phyloP scores from a whole-genome alignment of 805 yeast species.

The Sugiyamaella chiloensis region DNA sequence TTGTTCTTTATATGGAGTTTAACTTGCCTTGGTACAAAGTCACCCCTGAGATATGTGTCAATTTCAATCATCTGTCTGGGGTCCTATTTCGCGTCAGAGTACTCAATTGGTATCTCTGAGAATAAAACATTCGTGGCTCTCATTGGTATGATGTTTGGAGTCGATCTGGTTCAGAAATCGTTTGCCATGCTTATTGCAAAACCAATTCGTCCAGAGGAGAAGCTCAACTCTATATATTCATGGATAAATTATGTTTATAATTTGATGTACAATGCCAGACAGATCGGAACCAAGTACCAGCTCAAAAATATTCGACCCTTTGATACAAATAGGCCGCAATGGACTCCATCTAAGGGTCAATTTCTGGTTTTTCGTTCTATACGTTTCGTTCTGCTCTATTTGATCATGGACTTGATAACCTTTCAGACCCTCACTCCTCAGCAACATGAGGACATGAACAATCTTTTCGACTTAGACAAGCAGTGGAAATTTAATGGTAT shows the following conservation, averaged over 20 bases:
- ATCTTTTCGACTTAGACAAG: background rate
- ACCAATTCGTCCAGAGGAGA: background rate
- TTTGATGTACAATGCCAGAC: background rate
- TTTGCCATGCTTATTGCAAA: background rate
- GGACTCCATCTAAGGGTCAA: background rate
- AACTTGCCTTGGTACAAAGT: too few relatives aligned
- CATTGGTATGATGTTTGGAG: background rate
- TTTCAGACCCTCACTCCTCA: background rate
- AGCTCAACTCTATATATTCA: background rate
- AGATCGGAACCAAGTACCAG: background rate
- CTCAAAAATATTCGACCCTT: background rate
- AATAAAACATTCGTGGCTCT: background rate
- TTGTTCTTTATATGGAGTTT: too few relatives aligned
- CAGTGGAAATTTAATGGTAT: background rate
- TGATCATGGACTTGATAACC: background rate
- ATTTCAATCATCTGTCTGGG: background rate
- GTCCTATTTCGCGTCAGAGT: background rate
- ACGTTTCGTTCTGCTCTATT: background rate
- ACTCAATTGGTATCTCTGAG: background rate
- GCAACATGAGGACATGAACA: background rate
- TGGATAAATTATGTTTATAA: background rate
- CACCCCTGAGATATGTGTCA: too few relatives aligned
- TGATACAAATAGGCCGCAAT: background rate
- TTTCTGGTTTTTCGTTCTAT: background rate
- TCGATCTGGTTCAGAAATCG: background rate